Evolutionary conservation across 306 rosid genomes (phyloP), one percentile per base, ranked within the genome.

Genomic region (Neltuma alba): DNA sequence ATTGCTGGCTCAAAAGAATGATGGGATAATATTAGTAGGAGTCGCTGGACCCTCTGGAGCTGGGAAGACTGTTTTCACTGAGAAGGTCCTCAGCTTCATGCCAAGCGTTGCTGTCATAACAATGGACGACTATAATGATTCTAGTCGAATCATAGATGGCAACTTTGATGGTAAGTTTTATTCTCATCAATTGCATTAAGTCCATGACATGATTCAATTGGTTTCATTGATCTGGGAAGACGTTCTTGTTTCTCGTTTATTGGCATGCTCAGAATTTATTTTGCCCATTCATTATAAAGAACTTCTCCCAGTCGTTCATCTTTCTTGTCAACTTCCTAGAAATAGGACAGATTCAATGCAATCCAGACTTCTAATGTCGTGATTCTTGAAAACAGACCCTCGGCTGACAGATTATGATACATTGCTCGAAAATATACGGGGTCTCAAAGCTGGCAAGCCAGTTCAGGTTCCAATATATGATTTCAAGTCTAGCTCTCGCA

Each of bases 31-130:
- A 54, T 81, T 96, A 18, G 99, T 93, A 23, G 99, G 99, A 87
- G 96, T 96, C 75, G 99, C 99, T 27, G 99, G 98, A 67, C 98
- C 99, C 58, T 96, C 99, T 31, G 98, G 99, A 76, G 99, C 99
- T 36, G 98, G 98, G 83, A 96, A 96, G 86, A 93, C 96, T 79
- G 96, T 93, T 72, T 96, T 96, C 80, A 93, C 99, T 9, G 98
- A 96, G 81, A 96, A 96, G 85, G 88, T 96, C 70, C 90, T 88
- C 76, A 91, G 72, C 83, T 90, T 96, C 74, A 88, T 96, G 92
- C 99, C 99, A 45, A 96, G 99, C 89, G 78, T 96, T 66, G 97
- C 97, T 70, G 97, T 96, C 69, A 93, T 96, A 73, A 63, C 94
- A 82, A 93, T 96, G 97, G 99, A 96, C 88, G 90, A 93, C 85